Percentiles rank a stretch among this genome's conserved stretches.
These are phyloP conservation scores for Aureobasidium mangrovei DNA, from an alignment of 2,329 filamentous ascomycete species.

Conservation along the genomic window DNA sequence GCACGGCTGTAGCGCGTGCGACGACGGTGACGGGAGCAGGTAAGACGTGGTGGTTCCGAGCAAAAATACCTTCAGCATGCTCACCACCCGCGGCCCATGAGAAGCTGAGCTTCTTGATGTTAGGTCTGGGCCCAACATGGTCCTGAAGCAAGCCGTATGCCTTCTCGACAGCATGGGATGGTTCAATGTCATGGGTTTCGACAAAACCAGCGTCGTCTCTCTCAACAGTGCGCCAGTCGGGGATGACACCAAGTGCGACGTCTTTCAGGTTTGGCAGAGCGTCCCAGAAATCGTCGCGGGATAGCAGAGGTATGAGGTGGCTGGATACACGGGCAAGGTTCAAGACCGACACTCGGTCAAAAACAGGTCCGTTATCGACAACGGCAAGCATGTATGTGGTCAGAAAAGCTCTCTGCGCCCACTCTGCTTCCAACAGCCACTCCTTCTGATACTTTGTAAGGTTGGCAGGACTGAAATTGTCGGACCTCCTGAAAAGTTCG, in stretches of 20 bases:
- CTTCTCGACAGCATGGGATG: slow-evolving; percentile 42
- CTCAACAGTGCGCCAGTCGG: slow-evolving; percentile 55
- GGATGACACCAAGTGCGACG: slow-evolving; percentile 52
- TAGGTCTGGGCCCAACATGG: slow-evolving; percentile 35
- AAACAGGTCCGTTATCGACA: slow-evolving; percentile 50
- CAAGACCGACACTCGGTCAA: slow-evolving; percentile 48
- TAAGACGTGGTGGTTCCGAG: slow-evolving; percentile 54
- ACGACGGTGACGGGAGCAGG: slow-evolving; percentile 47
- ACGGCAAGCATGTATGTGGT: slow-evolving; percentile 58
- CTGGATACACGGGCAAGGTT: slow-evolving; percentile 58
- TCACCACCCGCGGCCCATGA: slow-evolving; percentile 63
- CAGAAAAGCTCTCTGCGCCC: slow-evolving; percentile 60
- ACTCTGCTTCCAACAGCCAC: slow-evolving; percentile 59
- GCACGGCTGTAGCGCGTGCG: slow-evolving; percentile 20
- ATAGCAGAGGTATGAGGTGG: slow-evolving; percentile 48
- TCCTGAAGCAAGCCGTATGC: slow-evolving; percentile 46
- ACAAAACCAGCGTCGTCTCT: slow-evolving; percentile 46
- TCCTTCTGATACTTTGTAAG: slow-evolving; percentile 50
- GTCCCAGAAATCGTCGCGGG: slow-evolving; percentile 53
- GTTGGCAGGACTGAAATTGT: slow-evolving; percentile 3
- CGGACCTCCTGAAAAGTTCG: neutral
- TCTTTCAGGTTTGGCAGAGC: slow-evolving; percentile 46
- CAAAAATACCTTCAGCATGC: slow-evolving; percentile 51
- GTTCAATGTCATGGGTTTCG: slow-evolving; percentile 41
- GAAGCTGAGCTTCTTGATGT: slow-evolving; percentile 52